A percentile compares a stretch with the other conserved stretches of the same genome.
Conservation (phyloP, 441 rosid genomes). For the Populus trichocarpa region DNA sequence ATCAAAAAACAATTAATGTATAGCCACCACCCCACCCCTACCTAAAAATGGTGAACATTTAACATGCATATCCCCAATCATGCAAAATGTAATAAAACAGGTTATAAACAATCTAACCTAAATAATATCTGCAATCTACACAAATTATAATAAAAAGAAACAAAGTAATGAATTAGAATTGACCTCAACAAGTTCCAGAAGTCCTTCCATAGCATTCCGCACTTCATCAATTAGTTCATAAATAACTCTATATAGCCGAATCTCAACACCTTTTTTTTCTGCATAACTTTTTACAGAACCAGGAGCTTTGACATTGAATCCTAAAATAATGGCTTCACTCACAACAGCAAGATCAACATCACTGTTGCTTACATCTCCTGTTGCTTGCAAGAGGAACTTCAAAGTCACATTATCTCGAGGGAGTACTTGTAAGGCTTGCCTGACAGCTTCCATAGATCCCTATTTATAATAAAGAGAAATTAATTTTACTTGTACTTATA, state of each 20-base stretch:
- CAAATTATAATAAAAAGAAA: neutral
- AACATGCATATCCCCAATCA: neutral
- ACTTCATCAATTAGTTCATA: constrained; percentile 93
- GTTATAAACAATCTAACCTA: neutral
- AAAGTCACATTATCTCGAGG: constrained; percentile 89
- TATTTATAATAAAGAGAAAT: constrained; percentile 34
- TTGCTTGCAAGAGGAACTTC: constrained; percentile 86
- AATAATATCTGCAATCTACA: neutral
- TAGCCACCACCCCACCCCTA: neutral
- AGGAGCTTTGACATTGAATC: constrained; percentile 80
- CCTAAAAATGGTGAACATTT: neutral
- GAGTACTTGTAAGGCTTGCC: constrained; percentile 86
- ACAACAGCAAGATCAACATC: constrained; percentile 95
- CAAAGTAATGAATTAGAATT: constrained; percentile 18
- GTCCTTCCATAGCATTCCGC: constrained; percentile 98
- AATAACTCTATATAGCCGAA: constrained; percentile 81
- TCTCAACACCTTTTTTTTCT: constrained; percentile 90
- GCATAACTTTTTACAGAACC: constrained; percentile 83
- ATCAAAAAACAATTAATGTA: neutral
- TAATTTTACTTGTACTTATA: constrained; percentile 1
- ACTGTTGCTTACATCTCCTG: constrained; percentile 85
- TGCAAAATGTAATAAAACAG: neutral
- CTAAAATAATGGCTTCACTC: constrained; percentile 78
- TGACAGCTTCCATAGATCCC: constrained; percentile 97
- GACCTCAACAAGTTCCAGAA: constrained; percentile 88